phyloP scores from a whole-genome alignment of 2,329 filamentous ascomycete species.

The Emergomyces pasteurianus region DNA sequence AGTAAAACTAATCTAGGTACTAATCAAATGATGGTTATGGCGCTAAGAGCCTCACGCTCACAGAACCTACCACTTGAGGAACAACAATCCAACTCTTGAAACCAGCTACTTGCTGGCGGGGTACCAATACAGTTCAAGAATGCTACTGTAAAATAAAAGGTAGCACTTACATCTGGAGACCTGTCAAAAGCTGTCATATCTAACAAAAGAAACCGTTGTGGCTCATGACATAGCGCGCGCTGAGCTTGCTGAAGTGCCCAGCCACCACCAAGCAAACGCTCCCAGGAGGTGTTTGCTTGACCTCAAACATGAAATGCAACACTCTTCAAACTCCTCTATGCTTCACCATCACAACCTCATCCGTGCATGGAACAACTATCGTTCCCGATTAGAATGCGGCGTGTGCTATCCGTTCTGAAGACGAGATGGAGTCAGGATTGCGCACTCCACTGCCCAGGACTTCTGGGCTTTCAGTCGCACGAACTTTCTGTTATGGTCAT shows the following conservation, averaged over 20 bases:
- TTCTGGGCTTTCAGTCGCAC: background rate
- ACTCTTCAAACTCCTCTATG: slow-evolving; percentile 2
- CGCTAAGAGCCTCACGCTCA: too few species aligned
- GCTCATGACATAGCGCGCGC: too few species aligned
- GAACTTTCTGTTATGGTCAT: background rate
- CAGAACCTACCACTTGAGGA: too few species aligned
- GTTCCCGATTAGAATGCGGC: background rate
- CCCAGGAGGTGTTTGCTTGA: background rate
- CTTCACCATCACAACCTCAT: slow-evolving; percentile 2
- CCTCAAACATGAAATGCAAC: slow-evolving; percentile 3
- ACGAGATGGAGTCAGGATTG: background rate
- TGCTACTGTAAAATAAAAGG: too few species aligned
- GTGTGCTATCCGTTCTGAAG: background rate
- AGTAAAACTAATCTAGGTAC: background rate
- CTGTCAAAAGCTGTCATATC: too few species aligned
- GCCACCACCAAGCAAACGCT: background rate
- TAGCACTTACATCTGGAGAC: too few species aligned
- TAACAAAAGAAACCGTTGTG: too few species aligned
- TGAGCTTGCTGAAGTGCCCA: too few species aligned
- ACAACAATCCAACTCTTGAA: background rate
- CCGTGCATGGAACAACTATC: background rate
- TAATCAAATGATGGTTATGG: too few species aligned
- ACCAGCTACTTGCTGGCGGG: background rate
- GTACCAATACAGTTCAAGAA: background rate
- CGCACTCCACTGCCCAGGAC: too few species aligned